Evolutionary conservation across 495 filamentous ascomycete genomes (phyloP).

Genomic region (Aspergillus avenaceus): DNA sequence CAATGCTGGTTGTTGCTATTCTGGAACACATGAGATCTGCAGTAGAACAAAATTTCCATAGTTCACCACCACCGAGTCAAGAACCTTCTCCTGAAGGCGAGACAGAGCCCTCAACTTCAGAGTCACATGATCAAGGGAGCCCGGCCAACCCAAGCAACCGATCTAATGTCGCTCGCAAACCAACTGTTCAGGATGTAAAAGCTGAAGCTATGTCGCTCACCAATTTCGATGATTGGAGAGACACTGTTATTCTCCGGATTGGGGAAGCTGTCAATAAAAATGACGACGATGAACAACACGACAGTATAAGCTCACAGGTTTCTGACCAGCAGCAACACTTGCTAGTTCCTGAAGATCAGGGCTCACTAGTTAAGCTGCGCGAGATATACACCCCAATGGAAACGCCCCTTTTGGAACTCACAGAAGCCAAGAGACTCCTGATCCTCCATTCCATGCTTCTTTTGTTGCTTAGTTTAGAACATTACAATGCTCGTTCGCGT

Average conservation of each 20-base stretch:
- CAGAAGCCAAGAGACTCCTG: slow-evolving; percentile 39
- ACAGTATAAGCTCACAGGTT: slow-evolving; percentile 15
- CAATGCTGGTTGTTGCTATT: slow-evolving; percentile 40
- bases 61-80: slow-evolving; percentile 2
- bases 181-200: slow-evolving; percentile 23
- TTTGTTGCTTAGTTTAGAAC: slow-evolving; percentile 72
- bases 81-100: slow-evolving; percentile 1
- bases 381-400: slow-evolving; percentile 44
- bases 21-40: slow-evolving; percentile 41
- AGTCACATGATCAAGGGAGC: slow-evolving; percentile 8
- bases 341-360: slow-evolving; percentile 21
- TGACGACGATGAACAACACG: slow-evolving; percentile 21
- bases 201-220: slow-evolving; percentile 39
- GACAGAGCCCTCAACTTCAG: neutral
- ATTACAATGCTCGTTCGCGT: slow-evolving; percentile 73
- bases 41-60: slow-evolving; percentile 39
- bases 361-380: slow-evolving; percentile 29
- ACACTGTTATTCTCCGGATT: slow-evolving; percentile 55
- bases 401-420: slow-evolving; percentile 37
- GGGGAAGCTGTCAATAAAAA: slow-evolving; percentile 62
- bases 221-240: slow-evolving; percentile 63
- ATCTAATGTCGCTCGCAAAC: slow-evolving; percentile 5
- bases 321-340: slow-evolving; percentile 3
- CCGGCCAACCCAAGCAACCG: slow-evolving; percentile 8
- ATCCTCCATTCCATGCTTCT: slow-evolving; percentile 63